Base-by-base conservation (phyloP, 1,284 basidiomycete species). In the Heterobasidion irregulare region DNA sequence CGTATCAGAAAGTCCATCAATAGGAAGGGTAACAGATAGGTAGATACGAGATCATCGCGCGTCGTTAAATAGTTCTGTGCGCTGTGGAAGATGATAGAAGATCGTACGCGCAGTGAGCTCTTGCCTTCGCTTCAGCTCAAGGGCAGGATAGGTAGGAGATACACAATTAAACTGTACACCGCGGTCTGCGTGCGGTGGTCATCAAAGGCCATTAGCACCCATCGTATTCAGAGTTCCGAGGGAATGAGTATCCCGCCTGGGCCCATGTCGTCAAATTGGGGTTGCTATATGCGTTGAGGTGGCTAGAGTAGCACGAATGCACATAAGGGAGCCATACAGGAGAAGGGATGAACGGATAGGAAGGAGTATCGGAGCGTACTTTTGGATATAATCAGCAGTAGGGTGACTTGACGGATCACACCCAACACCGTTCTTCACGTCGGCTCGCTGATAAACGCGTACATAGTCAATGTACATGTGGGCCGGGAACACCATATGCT, bases 401-500 rank as follows among this genome's bases (percentile, higher is more conserved):
- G 89, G 88, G 58, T 78, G 74, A 41, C 69, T 73, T 4, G 79
- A 68, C 15, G 88, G 89, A 64, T 84, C 70, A 61, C 89, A 91
- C 1, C 77, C 78, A 47, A 85, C 60, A 5, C 78, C 81, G 52
- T 83, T 73, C 65, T 73, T 70, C 35, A 78, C 66, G 26, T 78
- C 85, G 55, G 78, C 65, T 32, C 84, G 77, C 68, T 92, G 89
- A 61, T 92, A 92, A 47, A 92, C 75, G 38, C 89, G 83, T 15
- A 92, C 75, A 60, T 91, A 91, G 66, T 92, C 89, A 54, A 92
- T 69, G 59, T 79, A 81, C 84, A 91, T 88, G 61, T 73, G 70
- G 19, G 74, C 69, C 1, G 89, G 89, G 74, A 92, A 92, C 53
- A 68, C 62, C 46, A 91, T 66, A 63, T 86, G 72, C 59, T 75